These are phyloP conservation scores for Venturia nashicola DNA, from an alignment of 2,329 filamentous ascomycete genomes.

Conservation along the genomic window DNA sequence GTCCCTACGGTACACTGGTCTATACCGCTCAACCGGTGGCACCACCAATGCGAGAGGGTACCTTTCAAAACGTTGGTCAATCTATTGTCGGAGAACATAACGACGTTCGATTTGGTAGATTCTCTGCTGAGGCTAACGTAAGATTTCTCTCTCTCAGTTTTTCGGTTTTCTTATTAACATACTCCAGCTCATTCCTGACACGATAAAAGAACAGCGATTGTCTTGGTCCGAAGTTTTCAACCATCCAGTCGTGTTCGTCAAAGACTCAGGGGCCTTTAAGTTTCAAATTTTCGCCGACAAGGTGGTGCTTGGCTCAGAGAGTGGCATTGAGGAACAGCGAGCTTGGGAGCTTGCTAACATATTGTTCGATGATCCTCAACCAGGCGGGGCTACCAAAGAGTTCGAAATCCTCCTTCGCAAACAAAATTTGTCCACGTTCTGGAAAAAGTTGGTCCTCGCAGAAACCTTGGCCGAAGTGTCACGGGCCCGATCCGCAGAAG, in stretches of 20 bases:
- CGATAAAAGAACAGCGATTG: conserved; percentile 38
- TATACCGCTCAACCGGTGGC: conserved; percentile 40
- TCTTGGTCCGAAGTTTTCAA: conserved; percentile 29
- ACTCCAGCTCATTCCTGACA: conserved; percentile 27
- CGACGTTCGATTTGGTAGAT: conserved; percentile 53
- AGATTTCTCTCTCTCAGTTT: conserved; percentile 13
- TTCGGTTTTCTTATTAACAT: not conserved
- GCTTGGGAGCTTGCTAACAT: conserved; percentile 82
- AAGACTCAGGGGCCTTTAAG: conserved; percentile 25
- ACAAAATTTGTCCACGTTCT: conserved; percentile 57
- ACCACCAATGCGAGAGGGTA: conserved; percentile 29
- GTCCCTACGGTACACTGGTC: conserved; percentile 59
- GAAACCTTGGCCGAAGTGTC: conserved; percentile 35
- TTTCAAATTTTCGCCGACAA: conserved; percentile 38
- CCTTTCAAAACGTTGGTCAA: conserved; percentile 42
- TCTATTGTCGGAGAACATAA: conserved; percentile 51
- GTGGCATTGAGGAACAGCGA: conserved; percentile 49
- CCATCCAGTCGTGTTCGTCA: conserved; percentile 44
- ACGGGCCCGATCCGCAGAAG: conserved; percentile 55
- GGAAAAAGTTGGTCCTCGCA: conserved; percentile 32
- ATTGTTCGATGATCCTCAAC: conserved; percentile 60
- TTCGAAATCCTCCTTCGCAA: conserved; percentile 31
- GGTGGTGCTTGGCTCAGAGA: conserved; percentile 23
- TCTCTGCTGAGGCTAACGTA: conserved; percentile 37
- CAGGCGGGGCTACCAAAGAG: conserved; percentile 30